Percentiles rank a stretch among this genome's conserved stretches.
phyloP scores from a whole-genome alignment of 441 rosid species.

The Populus trichocarpa region DNA sequence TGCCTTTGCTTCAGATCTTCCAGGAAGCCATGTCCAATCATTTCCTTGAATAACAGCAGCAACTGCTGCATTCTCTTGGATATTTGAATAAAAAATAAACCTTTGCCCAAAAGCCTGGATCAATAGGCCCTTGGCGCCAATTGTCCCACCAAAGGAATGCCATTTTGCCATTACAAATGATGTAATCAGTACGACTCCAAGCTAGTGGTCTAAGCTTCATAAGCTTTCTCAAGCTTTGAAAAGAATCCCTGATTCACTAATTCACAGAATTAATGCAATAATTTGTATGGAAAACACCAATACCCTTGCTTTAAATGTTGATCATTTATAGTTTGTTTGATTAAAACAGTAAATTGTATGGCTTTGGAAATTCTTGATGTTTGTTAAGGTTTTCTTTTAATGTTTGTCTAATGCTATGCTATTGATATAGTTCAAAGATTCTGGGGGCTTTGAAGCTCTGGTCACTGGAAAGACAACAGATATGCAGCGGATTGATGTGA shows the following conservation, averaged over 20 bases:
- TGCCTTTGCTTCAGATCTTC: neutral
- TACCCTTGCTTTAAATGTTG: neutral
- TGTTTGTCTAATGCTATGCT: neutral
- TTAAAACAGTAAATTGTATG: neutral
- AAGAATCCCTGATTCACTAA: neutral
- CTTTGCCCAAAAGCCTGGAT: neutral
- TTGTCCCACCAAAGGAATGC: neutral
- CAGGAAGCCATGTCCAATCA: neutral
- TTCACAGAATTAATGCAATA: neutral
- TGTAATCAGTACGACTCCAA: neutral
- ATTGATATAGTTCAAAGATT: slow-evolving; percentile 19
- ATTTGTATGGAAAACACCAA: neutral
- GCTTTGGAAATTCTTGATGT: neutral
- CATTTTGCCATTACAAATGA: neutral
- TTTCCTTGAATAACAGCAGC: neutral
- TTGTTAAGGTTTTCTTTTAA: neutral
- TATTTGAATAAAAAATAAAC: neutral
- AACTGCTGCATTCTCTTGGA: neutral
- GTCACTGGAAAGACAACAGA: slow-evolving; percentile 65
- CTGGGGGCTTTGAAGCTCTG: slow-evolving; percentile 67
- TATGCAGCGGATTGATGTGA: slow-evolving; percentile 79
- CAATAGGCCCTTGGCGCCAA: neutral
- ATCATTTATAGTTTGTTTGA: neutral
- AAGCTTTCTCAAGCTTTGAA: neutral
- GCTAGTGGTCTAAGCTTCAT: neutral